phyloP scores from a whole-genome alignment of 176 grass and related monocot genomes.

The Chloris gayana region DNA sequence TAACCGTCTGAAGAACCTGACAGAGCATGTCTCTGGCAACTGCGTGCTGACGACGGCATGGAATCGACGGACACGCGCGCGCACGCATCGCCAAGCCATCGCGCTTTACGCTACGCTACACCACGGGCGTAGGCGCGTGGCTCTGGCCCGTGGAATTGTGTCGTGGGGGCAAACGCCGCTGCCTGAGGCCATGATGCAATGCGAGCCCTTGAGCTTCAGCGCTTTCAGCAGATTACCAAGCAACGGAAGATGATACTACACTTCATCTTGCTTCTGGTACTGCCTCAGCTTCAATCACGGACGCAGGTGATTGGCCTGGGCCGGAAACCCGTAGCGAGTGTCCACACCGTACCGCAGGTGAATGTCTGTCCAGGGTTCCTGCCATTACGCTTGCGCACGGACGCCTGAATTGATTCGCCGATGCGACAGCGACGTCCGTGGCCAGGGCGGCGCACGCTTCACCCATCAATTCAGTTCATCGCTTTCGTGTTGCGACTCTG shows the following conservation, averaged over 20 bases:
- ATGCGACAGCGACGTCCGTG: conserved; percentile 31
- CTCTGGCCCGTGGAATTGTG: neutral
- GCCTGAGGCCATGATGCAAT: neutral
- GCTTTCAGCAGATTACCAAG: neutral
- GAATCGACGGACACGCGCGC: neutral
- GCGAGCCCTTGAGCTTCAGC: neutral
- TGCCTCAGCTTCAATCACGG: conserved; percentile 7
- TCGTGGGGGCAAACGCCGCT: conserved; percentile 6
- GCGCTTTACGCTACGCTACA: conserved; percentile 17
- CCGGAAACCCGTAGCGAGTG: conserved; percentile 5
- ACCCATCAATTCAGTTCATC: no score
- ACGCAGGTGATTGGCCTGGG: neutral
- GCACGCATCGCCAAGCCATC: neutral
- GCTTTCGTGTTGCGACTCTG: no score
- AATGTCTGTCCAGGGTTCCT: neutral
- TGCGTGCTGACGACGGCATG: neutral
- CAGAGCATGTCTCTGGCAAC: neutral
- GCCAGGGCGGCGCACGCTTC: neutral
- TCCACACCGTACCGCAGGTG: conserved; percentile 24
- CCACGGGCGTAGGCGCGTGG: conserved; percentile 10
- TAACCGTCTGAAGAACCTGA: neutral
- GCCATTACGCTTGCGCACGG: conserved; percentile 42
- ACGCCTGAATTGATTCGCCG: conserved; percentile 9
- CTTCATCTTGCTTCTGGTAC: neutral
- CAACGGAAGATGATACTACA: no score